These are phyloP conservation scores for Spinacia oleracea DNA, from an alignment of 179 eudicot species.

Conservation along the genomic window DNA sequence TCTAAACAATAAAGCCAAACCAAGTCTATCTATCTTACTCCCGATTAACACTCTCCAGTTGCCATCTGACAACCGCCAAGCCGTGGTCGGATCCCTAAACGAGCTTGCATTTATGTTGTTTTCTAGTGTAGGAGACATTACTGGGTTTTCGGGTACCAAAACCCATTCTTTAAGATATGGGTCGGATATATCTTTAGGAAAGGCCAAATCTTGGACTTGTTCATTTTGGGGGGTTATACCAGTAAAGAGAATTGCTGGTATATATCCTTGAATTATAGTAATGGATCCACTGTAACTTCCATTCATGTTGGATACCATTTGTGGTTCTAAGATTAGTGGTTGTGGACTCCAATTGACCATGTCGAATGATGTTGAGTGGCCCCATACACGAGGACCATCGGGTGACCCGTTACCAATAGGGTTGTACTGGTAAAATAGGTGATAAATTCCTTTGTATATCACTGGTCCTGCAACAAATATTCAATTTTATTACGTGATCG, in stretches of 20 bases:
- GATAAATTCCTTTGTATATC: slow-evolving; percentile 58
- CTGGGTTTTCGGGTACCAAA: slow-evolving; percentile 37
- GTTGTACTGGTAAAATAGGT: slow-evolving; percentile 64
- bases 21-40: slow-evolving; percentile 22
- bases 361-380: slow-evolving; percentile 57
- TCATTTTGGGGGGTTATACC: slow-evolving; percentile 37
- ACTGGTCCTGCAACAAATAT: slow-evolving; percentile 44
- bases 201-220: slow-evolving; percentile 62
- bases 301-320: slow-evolving; percentile 32
- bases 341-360: slow-evolving; percentile 59
- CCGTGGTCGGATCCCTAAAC: slow-evolving; percentile 57
- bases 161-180: slow-evolving; percentile 47
- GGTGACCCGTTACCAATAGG: slow-evolving; percentile 40
- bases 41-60: slow-evolving; percentile 45
- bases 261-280: slow-evolving; percentile 41
- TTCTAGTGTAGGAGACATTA: slow-evolving; percentile 30
- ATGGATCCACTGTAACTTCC: slow-evolving; percentile 65
- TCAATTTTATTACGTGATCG: neutral
- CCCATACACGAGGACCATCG: slow-evolving; percentile 47
- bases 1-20: slow-evolving; percentile 45
- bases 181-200: slow-evolving; percentile 50
- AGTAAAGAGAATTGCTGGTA: slow-evolving; percentile 53
- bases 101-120: slow-evolving; percentile 37
- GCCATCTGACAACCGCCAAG: slow-evolving; percentile 39
- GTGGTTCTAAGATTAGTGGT: slow-evolving; percentile 43